These are phyloP conservation scores for Diaporthe citrichinensis DNA, from an alignment of 2,329 filamentous ascomycete species.

Conservation along the genomic window DNA sequence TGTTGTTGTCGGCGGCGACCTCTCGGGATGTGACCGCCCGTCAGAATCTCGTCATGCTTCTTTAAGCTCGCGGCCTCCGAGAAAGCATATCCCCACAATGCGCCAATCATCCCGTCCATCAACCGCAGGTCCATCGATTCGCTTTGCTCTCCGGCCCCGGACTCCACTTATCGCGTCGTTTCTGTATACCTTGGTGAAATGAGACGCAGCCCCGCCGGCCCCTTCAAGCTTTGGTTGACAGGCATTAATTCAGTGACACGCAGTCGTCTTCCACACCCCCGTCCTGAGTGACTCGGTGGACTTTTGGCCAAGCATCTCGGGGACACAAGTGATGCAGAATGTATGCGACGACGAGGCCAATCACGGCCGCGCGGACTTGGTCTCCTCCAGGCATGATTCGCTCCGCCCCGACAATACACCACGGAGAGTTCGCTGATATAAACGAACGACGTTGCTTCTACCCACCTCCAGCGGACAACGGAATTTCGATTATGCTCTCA, in stretches of 20 bases:
- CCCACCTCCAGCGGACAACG: background rate
- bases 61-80: conserved; percentile 2
- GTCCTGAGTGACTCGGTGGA: background rate
- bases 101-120: conserved; percentile 9
- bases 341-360: background rate
- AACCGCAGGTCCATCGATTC: background rate
- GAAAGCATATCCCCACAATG: background rate
- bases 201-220: conserved; percentile 17
- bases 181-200: background rate
- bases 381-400: background rate
- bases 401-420: background rate
- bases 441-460: conserved; percentile 18
- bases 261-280: background rate
- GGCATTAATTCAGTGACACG: background rate
- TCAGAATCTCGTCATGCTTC: background rate
- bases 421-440: background rate
- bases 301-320: background rate
- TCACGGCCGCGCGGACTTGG: background rate
- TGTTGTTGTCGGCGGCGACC: background rate
- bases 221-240: background rate
- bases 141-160: background rate
- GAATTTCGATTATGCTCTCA: background rate
- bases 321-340: background rate
- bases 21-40: background rate
- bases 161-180: background rate